phyloP scores from a whole-genome alignment of 177 flowering plant genomes.

The Tripterygium wilfordii region DNA sequence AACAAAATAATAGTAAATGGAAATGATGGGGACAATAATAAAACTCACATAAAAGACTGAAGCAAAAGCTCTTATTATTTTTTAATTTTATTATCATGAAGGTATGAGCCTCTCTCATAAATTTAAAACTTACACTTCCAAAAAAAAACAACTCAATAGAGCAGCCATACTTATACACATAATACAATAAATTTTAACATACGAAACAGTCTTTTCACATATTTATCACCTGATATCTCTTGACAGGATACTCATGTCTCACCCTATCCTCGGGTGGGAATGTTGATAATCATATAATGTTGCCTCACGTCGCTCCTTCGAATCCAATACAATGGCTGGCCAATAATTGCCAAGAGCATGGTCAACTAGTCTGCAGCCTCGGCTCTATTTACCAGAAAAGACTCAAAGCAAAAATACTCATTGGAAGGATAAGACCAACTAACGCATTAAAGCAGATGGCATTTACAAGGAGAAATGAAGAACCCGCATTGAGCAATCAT shows the following conservation, averaged over 20 bases:
- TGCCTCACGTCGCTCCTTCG: conserved; percentile 9
- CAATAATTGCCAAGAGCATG: conserved; percentile 13
- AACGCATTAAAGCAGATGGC: conserved; percentile 26
- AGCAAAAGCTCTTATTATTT: conserved; percentile 6
- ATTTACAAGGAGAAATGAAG: conserved; percentile 19
- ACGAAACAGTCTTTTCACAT: conserved; percentile 18
- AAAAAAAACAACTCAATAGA: conserved; percentile 19
- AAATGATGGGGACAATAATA: background rate
- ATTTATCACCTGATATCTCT: conserved; percentile 30
- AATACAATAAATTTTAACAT: conserved; percentile 23
- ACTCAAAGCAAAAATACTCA: conserved; percentile 33
- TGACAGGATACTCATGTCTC: conserved; percentile 7
- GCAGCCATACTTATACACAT: conserved; percentile 20
- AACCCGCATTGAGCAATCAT: conserved; percentile 24
- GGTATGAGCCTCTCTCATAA: conserved; percentile 23
- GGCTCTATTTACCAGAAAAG: conserved; percentile 20
- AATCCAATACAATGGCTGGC: conserved; percentile 11
- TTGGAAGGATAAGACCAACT: conserved; percentile 30
- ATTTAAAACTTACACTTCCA: conserved; percentile 18
- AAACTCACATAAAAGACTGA: background rate
- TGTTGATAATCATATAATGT: background rate
- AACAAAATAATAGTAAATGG: background rate
- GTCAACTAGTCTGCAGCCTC: conserved; percentile 21
- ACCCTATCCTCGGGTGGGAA: background rate
- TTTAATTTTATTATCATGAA: conserved; percentile 7